Percentiles rank a stretch among this genome's conserved stretches.
These are phyloP conservation scores for Phytopythium kandeliae DNA, from an alignment of 352 stramenopile species.

Conservation along the genomic window DNA sequence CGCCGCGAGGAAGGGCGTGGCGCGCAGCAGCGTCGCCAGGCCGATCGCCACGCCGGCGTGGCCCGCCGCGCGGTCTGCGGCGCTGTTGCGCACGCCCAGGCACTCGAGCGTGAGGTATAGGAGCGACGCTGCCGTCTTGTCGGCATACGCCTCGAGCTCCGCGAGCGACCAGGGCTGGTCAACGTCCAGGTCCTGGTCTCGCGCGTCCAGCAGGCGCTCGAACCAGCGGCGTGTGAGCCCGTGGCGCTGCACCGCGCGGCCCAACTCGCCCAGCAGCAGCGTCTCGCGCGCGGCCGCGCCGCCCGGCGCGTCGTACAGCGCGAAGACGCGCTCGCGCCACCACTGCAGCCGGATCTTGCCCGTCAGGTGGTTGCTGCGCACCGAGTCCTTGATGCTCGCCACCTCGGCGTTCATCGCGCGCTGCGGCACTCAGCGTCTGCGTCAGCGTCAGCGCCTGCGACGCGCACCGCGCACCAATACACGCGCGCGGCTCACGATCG, in stretches of 20 bases:
- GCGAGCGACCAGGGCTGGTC: conserved; percentile 59
- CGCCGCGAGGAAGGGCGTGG: conserved; percentile 58
- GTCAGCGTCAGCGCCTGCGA: not conserved
- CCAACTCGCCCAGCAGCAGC: conserved; percentile 62
- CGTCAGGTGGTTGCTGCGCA: conserved; percentile 75
- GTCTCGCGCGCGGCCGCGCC: conserved; percentile 32
- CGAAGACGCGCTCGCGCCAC: conserved; percentile 85
- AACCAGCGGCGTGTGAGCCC: conserved; percentile 88
- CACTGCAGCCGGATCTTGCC: conserved; percentile 91
- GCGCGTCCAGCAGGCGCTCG: conserved; percentile 86
- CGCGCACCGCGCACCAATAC: not conserved
- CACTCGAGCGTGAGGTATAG: conserved; percentile 89
- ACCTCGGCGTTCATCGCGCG: conserved; percentile 89
- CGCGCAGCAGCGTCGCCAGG: conserved; percentile 78
- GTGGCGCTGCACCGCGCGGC: conserved; percentile 56
- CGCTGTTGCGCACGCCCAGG: conserved; percentile 65
- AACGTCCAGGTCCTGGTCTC: conserved; percentile 83
- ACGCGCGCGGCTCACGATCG: conserved; percentile 42
- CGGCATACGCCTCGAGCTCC: conserved; percentile 82
- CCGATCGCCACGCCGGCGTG: conserved; percentile 85
- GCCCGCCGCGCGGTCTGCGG: conserved; percentile 68
- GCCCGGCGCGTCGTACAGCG: conserved; percentile 40
- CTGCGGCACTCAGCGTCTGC: conserved; percentile 14
- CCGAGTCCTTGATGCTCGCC: conserved; percentile 85
- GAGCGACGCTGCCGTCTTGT: conserved; percentile 87